Evolutionary conservation across 179 eudicot genomes (phyloP).

Genomic region (Silene noctiflora): DNA sequence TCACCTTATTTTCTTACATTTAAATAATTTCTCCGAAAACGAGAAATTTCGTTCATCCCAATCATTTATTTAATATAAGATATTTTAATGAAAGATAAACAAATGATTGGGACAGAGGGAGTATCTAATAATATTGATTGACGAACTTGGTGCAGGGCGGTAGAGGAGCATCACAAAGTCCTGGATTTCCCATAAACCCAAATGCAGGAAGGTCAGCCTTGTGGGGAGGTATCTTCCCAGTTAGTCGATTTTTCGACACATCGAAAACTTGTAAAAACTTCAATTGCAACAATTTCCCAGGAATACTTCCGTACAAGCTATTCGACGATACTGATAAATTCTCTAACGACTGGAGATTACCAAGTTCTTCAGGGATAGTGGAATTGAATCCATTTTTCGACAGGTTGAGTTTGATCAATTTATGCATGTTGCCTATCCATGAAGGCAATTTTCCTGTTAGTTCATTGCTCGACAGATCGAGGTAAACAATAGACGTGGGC

Average conservation of each 20-base stretch:
- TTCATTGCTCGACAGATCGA: conserved; percentile 50
- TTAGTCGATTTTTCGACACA: conserved; percentile 52
- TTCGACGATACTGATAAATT: conserved; percentile 46
- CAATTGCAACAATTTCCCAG: conserved; percentile 41
- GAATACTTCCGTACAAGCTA: conserved; percentile 47
- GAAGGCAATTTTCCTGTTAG: conserved; percentile 53
- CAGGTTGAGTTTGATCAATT: conserved; percentile 46
- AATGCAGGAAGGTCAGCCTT: conserved; percentile 25
- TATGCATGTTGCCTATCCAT: conserved; percentile 75
- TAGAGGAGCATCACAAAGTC: conserved; percentile 34
- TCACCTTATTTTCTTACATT: no score
- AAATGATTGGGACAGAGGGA: no score
- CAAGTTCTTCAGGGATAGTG: conserved; percentile 48
- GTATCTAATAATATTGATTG: no score
- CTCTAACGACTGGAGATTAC: conserved; percentile 33
- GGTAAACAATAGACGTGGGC: not conserved
- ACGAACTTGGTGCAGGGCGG: conserved; percentile 17
- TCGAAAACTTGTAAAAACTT: conserved; percentile 36
- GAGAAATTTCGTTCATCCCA: no score
- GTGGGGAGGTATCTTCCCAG: conserved; percentile 55
- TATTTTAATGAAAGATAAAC: no score
- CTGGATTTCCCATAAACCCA: conserved; percentile 30
- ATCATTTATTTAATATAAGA: no score
- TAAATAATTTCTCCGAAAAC: no score
- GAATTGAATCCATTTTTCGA: conserved; percentile 54